phyloP scores from a whole-genome alignment of 768 basidiomycete species.

The Cystobasidium tubakii region DNA sequence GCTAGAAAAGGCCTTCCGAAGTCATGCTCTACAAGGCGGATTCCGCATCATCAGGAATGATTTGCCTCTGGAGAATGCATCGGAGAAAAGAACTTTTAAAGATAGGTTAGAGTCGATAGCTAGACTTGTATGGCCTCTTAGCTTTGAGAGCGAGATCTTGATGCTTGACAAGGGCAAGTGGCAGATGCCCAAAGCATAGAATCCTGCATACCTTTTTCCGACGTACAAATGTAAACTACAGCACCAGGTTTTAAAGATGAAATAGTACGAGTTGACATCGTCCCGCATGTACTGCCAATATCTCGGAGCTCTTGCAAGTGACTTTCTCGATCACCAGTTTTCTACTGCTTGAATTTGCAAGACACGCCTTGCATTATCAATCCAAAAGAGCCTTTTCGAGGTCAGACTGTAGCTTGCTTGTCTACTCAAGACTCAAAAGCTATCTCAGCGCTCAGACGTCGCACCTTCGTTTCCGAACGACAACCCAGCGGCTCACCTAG shows the following conservation, averaged over 20 bases:
- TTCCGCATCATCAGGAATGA: constrained; percentile 18
- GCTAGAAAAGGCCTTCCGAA: constrained; percentile 8
- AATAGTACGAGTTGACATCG: too few species aligned
- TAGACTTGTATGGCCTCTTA: constrained; percentile 9
- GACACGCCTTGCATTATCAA: not conserved
- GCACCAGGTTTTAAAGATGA: too few species aligned
- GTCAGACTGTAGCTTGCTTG: too few species aligned
- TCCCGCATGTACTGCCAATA: too few species aligned
- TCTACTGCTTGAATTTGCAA: not conserved
- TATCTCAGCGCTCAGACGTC: too few species aligned
- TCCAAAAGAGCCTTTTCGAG: not conserved
- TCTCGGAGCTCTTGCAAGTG: not conserved
- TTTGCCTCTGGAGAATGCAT: not conserved
- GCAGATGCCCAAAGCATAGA: not conserved
- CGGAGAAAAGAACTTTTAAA: not conserved
- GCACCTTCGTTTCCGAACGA: not conserved
- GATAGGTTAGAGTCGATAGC: not conserved
- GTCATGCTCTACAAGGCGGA: not conserved
- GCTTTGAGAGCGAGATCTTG: not conserved
- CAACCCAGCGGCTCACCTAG: not conserved
- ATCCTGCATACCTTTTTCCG: not conserved
- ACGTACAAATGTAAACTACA: not conserved
- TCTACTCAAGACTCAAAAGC: too few species aligned
- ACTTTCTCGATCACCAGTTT: not conserved
- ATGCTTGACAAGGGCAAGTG: constrained; percentile 1